Evolutionary conservation across 202 grass and related monocot genomes (phyloP).

Genomic region (Eragrostis tef): DNA sequence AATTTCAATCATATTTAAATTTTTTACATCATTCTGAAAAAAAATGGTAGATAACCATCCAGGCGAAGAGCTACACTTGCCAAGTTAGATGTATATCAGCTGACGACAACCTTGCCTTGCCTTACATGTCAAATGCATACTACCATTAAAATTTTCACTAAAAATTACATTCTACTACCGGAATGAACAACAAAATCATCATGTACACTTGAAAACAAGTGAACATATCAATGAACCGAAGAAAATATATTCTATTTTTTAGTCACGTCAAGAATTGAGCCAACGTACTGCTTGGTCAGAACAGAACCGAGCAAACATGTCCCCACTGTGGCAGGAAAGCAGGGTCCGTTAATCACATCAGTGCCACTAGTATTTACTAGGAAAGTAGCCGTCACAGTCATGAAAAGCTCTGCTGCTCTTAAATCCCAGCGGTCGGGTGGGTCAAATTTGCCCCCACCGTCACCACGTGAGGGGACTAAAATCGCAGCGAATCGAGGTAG

Average conservation of each 20-base stretch:
- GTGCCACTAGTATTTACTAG: neutral
- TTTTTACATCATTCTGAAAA: slow-evolving; percentile 12
- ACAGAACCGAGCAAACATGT: neutral
- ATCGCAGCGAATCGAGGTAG: slow-evolving; percentile 5
- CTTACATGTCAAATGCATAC: neutral
- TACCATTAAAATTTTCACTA: neutral
- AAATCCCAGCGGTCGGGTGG: neutral
- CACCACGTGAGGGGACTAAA: slow-evolving; percentile 30
- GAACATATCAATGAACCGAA: neutral
- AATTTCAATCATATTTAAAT: neutral
- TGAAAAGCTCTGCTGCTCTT: neutral
- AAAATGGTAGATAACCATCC: neutral
- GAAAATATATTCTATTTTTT: neutral
- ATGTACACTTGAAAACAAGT: neutral
- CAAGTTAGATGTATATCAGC: neutral
- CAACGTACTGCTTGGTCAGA: neutral
- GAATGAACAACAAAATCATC: neutral
- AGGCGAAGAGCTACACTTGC: neutral
- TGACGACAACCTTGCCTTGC: neutral
- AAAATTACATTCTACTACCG: neutral
- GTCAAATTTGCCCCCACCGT: neutral
- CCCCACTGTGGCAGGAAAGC: neutral
- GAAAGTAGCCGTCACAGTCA: neutral
- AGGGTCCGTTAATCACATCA: neutral
- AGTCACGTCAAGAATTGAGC: neutral